phyloP scores from a whole-genome alignment of 768 basidiomycete genomes.

The Mycena chlorophos region DNA sequence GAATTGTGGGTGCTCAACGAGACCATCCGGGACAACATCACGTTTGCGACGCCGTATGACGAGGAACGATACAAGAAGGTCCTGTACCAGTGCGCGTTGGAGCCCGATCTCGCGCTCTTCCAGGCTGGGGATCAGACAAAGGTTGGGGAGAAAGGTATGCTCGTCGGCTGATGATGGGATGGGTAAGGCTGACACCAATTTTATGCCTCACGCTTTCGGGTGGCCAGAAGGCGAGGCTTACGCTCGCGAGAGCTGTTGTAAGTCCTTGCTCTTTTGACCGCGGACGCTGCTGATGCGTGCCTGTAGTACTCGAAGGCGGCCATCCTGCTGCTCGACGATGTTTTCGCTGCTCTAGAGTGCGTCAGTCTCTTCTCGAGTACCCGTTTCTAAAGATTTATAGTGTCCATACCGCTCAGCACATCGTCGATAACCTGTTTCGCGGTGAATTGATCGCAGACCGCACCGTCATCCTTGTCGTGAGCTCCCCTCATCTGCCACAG shows the following conservation, averaged over 20 bases:
- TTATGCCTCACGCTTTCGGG: conserved; percentile 27
- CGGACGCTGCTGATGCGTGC: conserved; percentile 32
- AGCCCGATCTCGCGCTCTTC: conserved; percentile 68
- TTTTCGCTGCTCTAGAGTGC: conserved; percentile 60
- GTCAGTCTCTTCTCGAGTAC: background rate
- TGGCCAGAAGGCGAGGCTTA: conserved; percentile 47
- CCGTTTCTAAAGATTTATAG: conserved; percentile 15
- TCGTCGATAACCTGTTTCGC: conserved; percentile 75
- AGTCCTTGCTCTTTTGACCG: background rate
- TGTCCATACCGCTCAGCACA: conserved; percentile 78
- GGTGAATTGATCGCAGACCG: conserved; percentile 78
- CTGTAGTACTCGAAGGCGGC: conserved; percentile 49
- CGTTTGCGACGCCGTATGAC: conserved; percentile 80
- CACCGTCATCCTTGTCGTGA: conserved; percentile 79
- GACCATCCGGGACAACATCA: conserved; percentile 78
- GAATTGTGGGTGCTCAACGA: conserved; percentile 86
- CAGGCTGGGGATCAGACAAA: conserved; percentile 69
- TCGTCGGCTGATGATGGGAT: background rate
- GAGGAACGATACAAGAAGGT: conserved; percentile 79
- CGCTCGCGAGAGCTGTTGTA: conserved; percentile 44
- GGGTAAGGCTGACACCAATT: too few relatives aligned
- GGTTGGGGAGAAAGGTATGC: conserved; percentile 60
- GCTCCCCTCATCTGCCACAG: conserved; percentile 16
- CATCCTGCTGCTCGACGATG: conserved; percentile 71
- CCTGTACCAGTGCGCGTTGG: conserved; percentile 71